Conservation (phyloP, 306 rosid species). For the Ceratonia siliqua region DNA sequence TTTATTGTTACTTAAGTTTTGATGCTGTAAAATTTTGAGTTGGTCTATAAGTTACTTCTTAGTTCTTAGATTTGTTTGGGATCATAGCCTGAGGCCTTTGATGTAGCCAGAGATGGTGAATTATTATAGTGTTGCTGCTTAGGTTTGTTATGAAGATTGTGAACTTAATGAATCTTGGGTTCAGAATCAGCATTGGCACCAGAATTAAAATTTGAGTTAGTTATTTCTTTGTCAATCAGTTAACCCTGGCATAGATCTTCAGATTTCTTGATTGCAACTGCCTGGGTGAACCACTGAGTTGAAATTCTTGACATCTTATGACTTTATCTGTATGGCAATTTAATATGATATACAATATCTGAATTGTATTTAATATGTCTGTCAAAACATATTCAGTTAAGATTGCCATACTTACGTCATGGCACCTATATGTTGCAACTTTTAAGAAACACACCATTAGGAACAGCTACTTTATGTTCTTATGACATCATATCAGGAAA, state of each 20-base stretch:
- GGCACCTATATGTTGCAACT: slow-evolving; percentile 6
- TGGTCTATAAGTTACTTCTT: neutral
- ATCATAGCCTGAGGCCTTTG: neutral
- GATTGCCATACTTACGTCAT: slow-evolving; percentile 20
- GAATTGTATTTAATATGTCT: slow-evolving; percentile 14
- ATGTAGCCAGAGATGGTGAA: neutral
- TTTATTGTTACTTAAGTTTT: slow-evolving; percentile 28
- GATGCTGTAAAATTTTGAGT: slow-evolving; percentile 16
- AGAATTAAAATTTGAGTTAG: neutral
- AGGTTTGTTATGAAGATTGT: slow-evolving; percentile 1
- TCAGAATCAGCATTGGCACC: neutral
- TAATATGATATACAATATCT: slow-evolving; percentile 7
- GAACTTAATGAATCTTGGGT: neutral
- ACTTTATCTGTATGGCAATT: slow-evolving; percentile 19
- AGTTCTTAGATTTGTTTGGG: slow-evolving; percentile 1
- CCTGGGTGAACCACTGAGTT: slow-evolving; percentile 9
- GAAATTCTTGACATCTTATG: slow-evolving; percentile 7
- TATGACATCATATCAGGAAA: slow-evolving; percentile 15
- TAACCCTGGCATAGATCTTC: slow-evolving; percentile 7
- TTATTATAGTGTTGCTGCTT: neutral
- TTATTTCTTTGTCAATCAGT: slow-evolving; percentile 15
- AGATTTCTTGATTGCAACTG: slow-evolving; percentile 24
- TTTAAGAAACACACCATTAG: slow-evolving; percentile 4
- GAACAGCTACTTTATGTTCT: slow-evolving; percentile 13
- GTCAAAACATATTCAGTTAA: slow-evolving; percentile 21